Evolutionary conservation across 208 protist species (phyloP).

Genomic region (Naegleria lovaniensis): DNA sequence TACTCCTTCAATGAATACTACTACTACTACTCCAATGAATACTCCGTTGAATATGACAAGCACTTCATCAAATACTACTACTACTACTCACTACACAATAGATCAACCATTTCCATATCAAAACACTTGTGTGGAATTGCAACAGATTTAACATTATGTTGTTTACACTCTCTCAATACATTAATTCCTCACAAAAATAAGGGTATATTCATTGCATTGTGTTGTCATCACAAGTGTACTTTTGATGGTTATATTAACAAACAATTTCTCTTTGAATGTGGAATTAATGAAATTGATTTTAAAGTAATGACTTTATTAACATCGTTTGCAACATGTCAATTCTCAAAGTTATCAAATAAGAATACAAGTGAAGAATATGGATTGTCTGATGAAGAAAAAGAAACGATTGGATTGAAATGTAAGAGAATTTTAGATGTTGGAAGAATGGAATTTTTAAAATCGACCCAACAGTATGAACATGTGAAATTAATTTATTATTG

Average conservation of each 20-base stretch:
- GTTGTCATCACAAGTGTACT: conserved; percentile 9
- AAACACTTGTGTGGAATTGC: conserved; percentile 20
- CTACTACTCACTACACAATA: too few species aligned
- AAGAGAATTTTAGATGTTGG: not conserved
- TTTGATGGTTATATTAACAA: not conserved
- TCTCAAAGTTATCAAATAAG: not conserved
- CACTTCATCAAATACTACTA: too few species aligned
- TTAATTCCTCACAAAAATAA: not conserved
- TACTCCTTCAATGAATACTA: too few species aligned
- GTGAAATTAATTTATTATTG: conserved; percentile 12
- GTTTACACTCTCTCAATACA: not conserved
- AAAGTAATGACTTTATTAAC: not conserved
- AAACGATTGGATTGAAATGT: not conserved
- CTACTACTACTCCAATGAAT: too few species aligned
- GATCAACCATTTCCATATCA: not conserved
- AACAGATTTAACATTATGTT: conserved; percentile 4
- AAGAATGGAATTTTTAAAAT: not conserved
- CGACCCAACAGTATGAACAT: not conserved
- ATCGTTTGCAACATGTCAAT: not conserved
- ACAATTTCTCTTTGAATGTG: not conserved
- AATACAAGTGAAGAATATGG: not conserved
- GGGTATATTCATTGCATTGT: conserved; percentile 8
- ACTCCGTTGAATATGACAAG: too few species aligned
- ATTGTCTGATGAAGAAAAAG: not conserved
- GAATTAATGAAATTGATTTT: not conserved